Evolutionary conservation across 2,329 filamentous ascomycete species (phyloP), one percentile per base, ranked within the genome.

Genomic region (Microcyclospora pomicola): DNA sequence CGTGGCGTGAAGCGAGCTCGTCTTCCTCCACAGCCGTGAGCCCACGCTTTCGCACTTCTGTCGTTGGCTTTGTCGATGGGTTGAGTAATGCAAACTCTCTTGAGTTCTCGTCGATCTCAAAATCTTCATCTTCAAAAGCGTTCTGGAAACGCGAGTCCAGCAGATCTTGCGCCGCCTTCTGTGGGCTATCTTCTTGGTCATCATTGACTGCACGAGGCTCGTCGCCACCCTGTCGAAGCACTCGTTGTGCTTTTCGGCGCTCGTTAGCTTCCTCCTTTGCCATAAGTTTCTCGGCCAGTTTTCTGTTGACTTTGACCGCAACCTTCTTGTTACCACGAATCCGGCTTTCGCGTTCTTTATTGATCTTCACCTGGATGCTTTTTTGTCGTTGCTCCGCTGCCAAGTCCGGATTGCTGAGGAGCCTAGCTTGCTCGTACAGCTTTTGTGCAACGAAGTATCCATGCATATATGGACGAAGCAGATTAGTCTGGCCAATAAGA

Each of bases 381-480:
- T 93, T 95, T 43, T 80, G 78, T 40, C 86, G 75, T 60, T 96
- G 85, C 53, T 96, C 84, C 56, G 95, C 85, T 72, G 82, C 93
- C 37, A 92, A 73, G 56, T 92, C 92, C 0, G 91, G 91, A 61
- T 96, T 94, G 35, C 82, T 81, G 51, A 96, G 94, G 42, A 98
- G 67, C 39, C 83, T 72, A 13, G 91, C 91, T 59, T 98, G 87
- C 56, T 98, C 92, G 59, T 98, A 96, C 16, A 98, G 65, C 54
- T 87, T 85, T 51, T 92, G 88, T 28, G 83, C 84, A 35, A 98
- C 87, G 64, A 98, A 98, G 69, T 91, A 96, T 50, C 91, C 92
- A 59, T 98, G 91, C 92, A 98, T 98, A 58, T 98, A 98, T 32
- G 91, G 91, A 33, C 88, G 74, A 31, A 98, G 67, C 14, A 96